Evolutionary conservation across 1,284 basidiomycete genomes (phyloP).

Genomic region (Cutaneotrichosporon sp.): DNA sequence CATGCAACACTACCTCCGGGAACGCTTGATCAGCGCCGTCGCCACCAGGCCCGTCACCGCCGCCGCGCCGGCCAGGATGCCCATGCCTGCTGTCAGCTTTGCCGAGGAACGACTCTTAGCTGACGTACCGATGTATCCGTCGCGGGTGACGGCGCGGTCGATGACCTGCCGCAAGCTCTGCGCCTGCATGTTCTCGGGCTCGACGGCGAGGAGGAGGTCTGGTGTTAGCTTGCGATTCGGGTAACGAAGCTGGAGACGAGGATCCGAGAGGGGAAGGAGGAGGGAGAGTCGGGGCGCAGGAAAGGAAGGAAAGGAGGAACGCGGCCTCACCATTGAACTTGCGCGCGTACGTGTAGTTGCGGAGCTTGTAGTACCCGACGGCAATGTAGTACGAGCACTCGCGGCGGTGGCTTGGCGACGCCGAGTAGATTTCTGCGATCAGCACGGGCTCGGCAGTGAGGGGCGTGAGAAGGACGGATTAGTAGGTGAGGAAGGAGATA

Average conservation of each 20-base stretch:
- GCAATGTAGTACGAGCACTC: constrained; percentile 98
- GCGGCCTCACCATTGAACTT: constrained; percentile 80
- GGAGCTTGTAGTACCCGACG: constrained; percentile 95
- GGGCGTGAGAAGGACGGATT: background rate
- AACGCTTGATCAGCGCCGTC: constrained; percentile 81
- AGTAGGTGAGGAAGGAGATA: constrained; percentile 12
- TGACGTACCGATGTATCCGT: constrained; percentile 60
- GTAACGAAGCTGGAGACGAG: background rate
- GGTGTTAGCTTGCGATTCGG: constrained; percentile 6
- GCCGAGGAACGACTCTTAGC: background rate
- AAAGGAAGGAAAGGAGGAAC: background rate
- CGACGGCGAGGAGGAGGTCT: constrained; percentile 88
- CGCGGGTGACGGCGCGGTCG: constrained; percentile 81
- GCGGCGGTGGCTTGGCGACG: constrained; percentile 80
- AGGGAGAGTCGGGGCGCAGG: too few relatives aligned
- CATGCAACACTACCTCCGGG: constrained; percentile 48
- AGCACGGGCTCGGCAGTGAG: too few relatives aligned
- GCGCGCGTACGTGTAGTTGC: constrained; percentile 89
- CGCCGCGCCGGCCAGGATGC: constrained; percentile 83
- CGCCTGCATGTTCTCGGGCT: constrained; percentile 92
- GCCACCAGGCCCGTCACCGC: constrained; percentile 80
- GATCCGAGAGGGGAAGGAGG: too few relatives aligned
- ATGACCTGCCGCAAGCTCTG: constrained; percentile 82
- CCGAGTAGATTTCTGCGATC: constrained; percentile 80
- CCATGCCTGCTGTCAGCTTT: constrained; percentile 67